Conservation (phyloP, 495 filamentous ascomycete genomes). For the Penicillium malachiteum region DNA sequence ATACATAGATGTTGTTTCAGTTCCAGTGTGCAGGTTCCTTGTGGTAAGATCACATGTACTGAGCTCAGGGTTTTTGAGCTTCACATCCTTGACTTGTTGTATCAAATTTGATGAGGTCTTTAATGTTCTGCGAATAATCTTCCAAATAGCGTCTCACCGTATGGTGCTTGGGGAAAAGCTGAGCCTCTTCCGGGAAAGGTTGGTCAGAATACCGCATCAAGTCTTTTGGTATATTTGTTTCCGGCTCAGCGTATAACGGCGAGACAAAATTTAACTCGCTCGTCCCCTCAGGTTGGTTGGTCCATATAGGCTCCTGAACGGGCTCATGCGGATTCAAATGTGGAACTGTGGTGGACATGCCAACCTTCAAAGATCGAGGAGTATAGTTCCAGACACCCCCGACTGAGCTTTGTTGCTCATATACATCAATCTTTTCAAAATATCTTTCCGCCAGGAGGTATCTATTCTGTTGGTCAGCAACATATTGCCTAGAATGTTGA, state of each 20-base stretch:
- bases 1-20: constrained; percentile 36
- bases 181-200: constrained; percentile 56
- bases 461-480: constrained; percentile 36
- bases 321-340: constrained; percentile 44
- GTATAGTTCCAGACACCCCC: constrained; percentile 83
- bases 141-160: constrained; percentile 71
- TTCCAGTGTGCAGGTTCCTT: constrained; percentile 44
- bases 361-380: constrained; percentile 28
- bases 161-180: constrained; percentile 71
- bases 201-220: constrained; percentile 81
- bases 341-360: constrained; percentile 32
- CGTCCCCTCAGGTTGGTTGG: constrained; percentile 17
- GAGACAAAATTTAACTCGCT: constrained; percentile 53
- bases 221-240: constrained; percentile 82
- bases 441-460: constrained; percentile 71
- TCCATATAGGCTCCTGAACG: constrained; percentile 45
- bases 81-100: constrained; percentile 58
- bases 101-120: constrained; percentile 52
- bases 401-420: constrained; percentile 71
- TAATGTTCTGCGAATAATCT: constrained; percentile 66
- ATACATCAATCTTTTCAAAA: constrained; percentile 72
- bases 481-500: not conserved
- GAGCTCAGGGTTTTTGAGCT: constrained; percentile 15
- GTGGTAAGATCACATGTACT: constrained; percentile 56
- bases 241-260: constrained; percentile 76